These are phyloP conservation scores for Colletotrichum liaoningense DNA, from an alignment of 2,329 filamentous ascomycete species.

Conservation along the genomic window DNA sequence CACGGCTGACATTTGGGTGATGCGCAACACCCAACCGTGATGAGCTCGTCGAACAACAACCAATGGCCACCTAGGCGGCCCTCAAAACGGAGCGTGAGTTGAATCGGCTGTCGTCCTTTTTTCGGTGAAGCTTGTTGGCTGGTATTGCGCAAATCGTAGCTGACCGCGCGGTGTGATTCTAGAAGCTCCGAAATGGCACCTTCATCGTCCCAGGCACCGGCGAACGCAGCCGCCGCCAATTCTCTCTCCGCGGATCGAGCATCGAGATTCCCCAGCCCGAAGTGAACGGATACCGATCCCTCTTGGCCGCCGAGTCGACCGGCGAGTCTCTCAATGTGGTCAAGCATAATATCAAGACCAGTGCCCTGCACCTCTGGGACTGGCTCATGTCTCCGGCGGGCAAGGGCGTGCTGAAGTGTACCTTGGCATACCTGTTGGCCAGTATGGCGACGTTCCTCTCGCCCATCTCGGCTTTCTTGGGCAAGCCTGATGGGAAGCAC, in stretches of 20 bases:
- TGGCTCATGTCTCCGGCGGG: slow-evolving; percentile 81
- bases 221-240: slow-evolving; percentile 82
- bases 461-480: slow-evolving; percentile 77
- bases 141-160: not conserved
- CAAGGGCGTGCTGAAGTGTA: slow-evolving; percentile 88
- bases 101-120: not conserved
- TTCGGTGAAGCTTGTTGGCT: not conserved
- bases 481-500: slow-evolving; percentile 90
- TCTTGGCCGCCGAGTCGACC: slow-evolving; percentile 49
- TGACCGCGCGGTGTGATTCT: slow-evolving; percentile 25
- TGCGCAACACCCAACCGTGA: slow-evolving; percentile 35
- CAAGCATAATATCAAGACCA: slow-evolving; percentile 51
- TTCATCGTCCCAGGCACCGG: slow-evolving; percentile 90
- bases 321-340: slow-evolving; percentile 48
- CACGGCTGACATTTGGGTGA: slow-evolving; percentile 29
- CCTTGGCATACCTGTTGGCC: slow-evolving; percentile 87
- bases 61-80: slow-evolving; percentile 55
- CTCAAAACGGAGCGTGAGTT: slow-evolving; percentile 59
- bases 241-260: slow-evolving; percentile 75
- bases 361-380: slow-evolving; percentile 56
- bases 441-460: slow-evolving; percentile 88
- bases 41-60: slow-evolving; percentile 35
- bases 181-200: slow-evolving; percentile 85
- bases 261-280: slow-evolving; percentile 45
- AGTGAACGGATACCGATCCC: slow-evolving; percentile 45